Conservation (phyloP, 2,329 filamentous ascomycete genomes). For the Alternaria brassicae region DNA sequence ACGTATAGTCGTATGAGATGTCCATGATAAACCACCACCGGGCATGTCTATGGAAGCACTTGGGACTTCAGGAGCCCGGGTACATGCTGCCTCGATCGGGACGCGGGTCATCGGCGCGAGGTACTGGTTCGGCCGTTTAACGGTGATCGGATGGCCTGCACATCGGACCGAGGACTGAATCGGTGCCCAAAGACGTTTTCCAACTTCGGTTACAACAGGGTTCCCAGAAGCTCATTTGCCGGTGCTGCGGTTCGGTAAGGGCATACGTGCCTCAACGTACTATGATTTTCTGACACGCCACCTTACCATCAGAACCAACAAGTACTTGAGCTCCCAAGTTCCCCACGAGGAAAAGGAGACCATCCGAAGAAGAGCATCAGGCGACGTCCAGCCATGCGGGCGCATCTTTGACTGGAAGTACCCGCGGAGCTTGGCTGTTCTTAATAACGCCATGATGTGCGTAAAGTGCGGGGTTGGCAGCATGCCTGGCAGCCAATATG, state of each 20-base stretch:
- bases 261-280: neutral
- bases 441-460: slow-evolving; percentile 39
- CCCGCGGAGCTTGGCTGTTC: slow-evolving; percentile 36
- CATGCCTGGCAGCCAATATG: slow-evolving; percentile 31
- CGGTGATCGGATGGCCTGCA: slow-evolving; percentile 14
- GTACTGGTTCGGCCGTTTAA: slow-evolving; percentile 14
- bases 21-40: neutral
- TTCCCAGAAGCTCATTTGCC: neutral
- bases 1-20: neutral
- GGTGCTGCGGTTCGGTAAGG: neutral
- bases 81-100: slow-evolving; percentile 1
- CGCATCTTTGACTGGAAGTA: slow-evolving; percentile 33
- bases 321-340: neutral
- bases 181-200: neutral
- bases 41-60: neutral
- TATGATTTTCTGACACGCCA: neutral
- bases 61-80: neutral
- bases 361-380: slow-evolving; percentile 13
- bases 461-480: slow-evolving; percentile 47
- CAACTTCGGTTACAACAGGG: neutral
- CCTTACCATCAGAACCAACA: neutral
- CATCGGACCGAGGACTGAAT: slow-evolving; percentile 19
- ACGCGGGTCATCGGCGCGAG: slow-evolving; percentile 24
- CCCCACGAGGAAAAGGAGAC: neutral
- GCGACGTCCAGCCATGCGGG: slow-evolving; percentile 29